Conservation (phyloP, 2,329 filamentous ascomycete genomes). For the Penicillium fuscoglaucum region DNA sequence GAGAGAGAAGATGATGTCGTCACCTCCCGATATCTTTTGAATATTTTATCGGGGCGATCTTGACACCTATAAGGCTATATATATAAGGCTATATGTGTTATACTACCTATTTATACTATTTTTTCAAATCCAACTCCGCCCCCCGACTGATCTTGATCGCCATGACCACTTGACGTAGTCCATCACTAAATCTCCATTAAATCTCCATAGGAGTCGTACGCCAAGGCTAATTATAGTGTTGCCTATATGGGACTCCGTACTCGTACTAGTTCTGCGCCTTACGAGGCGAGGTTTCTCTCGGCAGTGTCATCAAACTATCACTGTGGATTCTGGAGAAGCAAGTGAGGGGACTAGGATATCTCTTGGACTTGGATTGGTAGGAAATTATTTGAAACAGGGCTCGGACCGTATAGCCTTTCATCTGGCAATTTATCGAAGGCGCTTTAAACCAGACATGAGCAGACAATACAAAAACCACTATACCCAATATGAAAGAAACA, state of each 20-base stretch:
- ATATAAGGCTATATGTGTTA: neutral
- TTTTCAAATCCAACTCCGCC: neutral
- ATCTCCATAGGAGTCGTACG: neutral
- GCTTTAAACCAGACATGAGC: neutral
- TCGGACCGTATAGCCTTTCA: neutral
- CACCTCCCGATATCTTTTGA: conserved; percentile 3
- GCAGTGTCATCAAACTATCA: conserved; percentile 4
- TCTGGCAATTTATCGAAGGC: neutral
- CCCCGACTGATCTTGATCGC: neutral
- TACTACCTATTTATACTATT: neutral
- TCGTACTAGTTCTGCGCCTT: conserved; percentile 1
- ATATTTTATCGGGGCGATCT: neutral
- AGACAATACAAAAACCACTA: neutral
- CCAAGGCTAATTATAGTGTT: conserved; percentile 9
- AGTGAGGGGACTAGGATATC: neutral
- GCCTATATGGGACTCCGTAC: neutral
- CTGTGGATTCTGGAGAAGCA: neutral
- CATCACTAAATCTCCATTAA: neutral
- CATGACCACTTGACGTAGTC: neutral
- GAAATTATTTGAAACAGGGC: neutral
- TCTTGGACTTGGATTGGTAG: neutral
- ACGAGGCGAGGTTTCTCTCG: conserved; percentile 3
- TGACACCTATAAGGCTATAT: neutral
- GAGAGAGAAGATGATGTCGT: conserved; percentile 18
- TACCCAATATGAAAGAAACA: neutral